Evolutionary conservation across 441 rosid species (phyloP).

Genomic region (Gossypium schwendimanii): DNA sequence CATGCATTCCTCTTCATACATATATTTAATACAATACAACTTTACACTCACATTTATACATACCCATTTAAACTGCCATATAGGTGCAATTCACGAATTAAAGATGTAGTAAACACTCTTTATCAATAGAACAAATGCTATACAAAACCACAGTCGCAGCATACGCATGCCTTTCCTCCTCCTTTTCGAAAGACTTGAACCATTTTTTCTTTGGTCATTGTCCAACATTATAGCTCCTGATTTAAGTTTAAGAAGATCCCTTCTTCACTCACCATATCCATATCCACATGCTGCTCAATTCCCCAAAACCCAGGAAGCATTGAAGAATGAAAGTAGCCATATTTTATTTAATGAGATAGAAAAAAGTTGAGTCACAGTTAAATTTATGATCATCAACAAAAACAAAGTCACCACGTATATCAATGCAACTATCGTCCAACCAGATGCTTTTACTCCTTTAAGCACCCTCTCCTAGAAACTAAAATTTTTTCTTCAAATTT

Average conservation of each 20-base stretch:
- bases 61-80: no score
- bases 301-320: slow-evolving; percentile 31
- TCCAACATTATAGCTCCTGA: not conserved
- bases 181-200: no score
- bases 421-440: slow-evolving; percentile 10
- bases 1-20: no score
- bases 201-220: not conserved
- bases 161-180: no score
- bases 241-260: slow-evolving; percentile 17
- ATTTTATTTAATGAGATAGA: not conserved
- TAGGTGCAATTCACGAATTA: no score
- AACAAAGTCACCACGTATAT: not conserved
- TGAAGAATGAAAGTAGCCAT: slow-evolving; percentile 13
- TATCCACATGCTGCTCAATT: not conserved
- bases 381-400: not conserved
- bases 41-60: no score
- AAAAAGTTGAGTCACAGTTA: slow-evolving; percentile 22
- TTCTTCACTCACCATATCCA: not conserved
- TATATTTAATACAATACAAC: no score
- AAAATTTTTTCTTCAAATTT: slow-evolving; percentile 1
- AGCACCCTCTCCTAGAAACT: slow-evolving; percentile 18
- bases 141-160: no score
- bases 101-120: no score
- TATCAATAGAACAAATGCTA: no score
- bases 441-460: slow-evolving; percentile 11